Base-by-base conservation (phyloP, 164 flowering plant genomes). In the Berberis vulgaris region DNA sequence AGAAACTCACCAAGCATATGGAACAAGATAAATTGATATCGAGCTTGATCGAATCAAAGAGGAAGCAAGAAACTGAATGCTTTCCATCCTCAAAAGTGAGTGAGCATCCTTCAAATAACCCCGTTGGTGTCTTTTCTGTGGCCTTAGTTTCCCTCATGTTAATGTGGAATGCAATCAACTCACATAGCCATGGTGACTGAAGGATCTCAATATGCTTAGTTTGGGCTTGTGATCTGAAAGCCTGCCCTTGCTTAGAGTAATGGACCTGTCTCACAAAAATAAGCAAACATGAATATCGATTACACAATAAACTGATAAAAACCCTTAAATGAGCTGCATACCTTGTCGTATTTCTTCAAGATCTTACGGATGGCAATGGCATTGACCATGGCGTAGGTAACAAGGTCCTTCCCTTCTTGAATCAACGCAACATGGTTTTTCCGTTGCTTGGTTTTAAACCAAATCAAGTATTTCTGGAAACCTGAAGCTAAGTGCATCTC, bases 291-390 rank as follows among this genome's bases (percentile, higher is more conserved):
- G 2, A 38, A 44, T 44, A 54, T 54, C 9, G n/a, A 11, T 52
- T 52, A 52, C n/a, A 7, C 6, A 8, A 46, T 8, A 46, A 8
- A 46, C 8, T 46, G 6, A 46, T 46, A 46, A 5, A 46, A 46
- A 8, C 38, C 57, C 13, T 13, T 13, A 26, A 4, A 13, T 38
- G 8, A 13, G 26, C 6, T 38, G 11, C 11, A 10, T 74, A 87
- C 98, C 89, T 93, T 93, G 60, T 93, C 98, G 65, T 93, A 93
- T 71, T 93, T 93, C 83, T 93, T 93, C 1, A 90, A 82, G 67
- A 93, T 90, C 75, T 93, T 93, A 11, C 95, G 75, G 45, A 93
- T 73, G 38, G 98, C 97, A 69, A 80, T 76, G 49, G 97, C 89
- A 59, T 93, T 87, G 57, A 90, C 79, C 64, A 88, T 71, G 2